Conservation (phyloP, 2,329 filamentous ascomycete genomes). For the Blastomyces gilchristii region DNA sequence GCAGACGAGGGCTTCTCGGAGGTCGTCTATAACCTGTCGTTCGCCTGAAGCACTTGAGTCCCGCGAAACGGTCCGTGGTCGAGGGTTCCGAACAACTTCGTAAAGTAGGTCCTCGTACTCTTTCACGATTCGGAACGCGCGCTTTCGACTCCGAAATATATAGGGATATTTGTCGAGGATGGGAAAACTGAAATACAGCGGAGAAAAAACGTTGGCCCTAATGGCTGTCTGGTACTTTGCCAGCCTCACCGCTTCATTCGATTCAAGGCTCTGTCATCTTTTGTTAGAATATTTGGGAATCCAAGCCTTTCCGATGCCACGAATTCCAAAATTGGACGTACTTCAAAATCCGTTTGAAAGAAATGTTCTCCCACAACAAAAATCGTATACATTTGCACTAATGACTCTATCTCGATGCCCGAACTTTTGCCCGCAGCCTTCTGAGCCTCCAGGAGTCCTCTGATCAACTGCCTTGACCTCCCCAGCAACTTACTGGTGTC, state of each 20-base stretch:
- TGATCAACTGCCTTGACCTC: slow-evolving; percentile 20
- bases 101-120: slow-evolving; percentile 4
- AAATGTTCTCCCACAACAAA: slow-evolving; percentile 22
- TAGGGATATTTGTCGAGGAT: slow-evolving; percentile 2
- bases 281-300: background rate
- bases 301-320: too few species aligned
- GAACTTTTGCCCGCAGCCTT: background rate
- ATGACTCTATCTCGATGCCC: slow-evolving; percentile 18
- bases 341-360: slow-evolving; percentile 21
- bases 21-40: slow-evolving; percentile 17
- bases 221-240: background rate
- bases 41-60: slow-evolving; percentile 6
- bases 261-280: background rate
- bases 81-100: background rate
- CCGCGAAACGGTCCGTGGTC: slow-evolving; percentile 8
- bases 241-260: background rate
- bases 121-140: background rate
- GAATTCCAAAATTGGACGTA: slow-evolving; percentile 7
- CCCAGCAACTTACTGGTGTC: slow-evolving; percentile 18
- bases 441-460: slow-evolving; percentile 20
- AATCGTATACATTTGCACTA: slow-evolving; percentile 22
- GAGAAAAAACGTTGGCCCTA: background rate
- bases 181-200: slow-evolving; percentile 2
- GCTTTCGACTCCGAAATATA: slow-evolving; percentile 2
- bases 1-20: slow-evolving; percentile 17